phyloP scores from a whole-genome alignment of 139 green algal species.

The Edaphochlamys debaryana region DNA sequence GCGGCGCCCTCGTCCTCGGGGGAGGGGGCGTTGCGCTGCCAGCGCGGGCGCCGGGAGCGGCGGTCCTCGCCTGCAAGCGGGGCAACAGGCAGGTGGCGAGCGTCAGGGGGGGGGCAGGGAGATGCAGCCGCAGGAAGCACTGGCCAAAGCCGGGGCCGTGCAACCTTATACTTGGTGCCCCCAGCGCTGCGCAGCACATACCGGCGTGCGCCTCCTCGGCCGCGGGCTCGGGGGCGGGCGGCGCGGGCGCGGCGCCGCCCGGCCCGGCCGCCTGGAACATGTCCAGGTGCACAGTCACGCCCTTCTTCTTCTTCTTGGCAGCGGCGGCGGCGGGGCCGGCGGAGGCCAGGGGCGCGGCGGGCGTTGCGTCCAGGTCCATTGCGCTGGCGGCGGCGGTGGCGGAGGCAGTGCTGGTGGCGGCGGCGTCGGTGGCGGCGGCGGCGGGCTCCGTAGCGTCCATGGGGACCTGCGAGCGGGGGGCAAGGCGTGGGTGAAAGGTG shows the following conservation, averaged over 20 bases:
- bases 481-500: too few species aligned
- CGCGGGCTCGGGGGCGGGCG: neutral
- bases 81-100: too few species aligned
- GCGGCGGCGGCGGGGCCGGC: neutral
- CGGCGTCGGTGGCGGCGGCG: too few species aligned
- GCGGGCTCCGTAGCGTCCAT: too few species aligned
- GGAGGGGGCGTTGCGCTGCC: neutral
- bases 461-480: too few species aligned
- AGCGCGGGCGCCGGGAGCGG: neutral
- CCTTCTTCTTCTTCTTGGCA: conserved; percentile 31
- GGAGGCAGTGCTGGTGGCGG: too few species aligned
- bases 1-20: neutral
- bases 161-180: too few species aligned
- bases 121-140: too few species aligned
- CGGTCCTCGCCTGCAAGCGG: too few species aligned
- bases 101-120: too few species aligned
- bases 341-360: neutral
- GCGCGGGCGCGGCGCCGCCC: neutral
- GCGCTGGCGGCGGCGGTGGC: neutral
- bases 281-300: conserved; percentile 16
- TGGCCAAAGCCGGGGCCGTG: too few species aligned
- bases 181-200: too few species aligned
- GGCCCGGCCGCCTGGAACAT: neutral
- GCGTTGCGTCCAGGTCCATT: neutral
- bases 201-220: neutral